Percentiles rank a stretch among this genome's conserved stretches.
These are phyloP conservation scores for Metschnikowia aberdeeniae DNA, from an alignment of 805 yeast species.

Conservation along the genomic window DNA sequence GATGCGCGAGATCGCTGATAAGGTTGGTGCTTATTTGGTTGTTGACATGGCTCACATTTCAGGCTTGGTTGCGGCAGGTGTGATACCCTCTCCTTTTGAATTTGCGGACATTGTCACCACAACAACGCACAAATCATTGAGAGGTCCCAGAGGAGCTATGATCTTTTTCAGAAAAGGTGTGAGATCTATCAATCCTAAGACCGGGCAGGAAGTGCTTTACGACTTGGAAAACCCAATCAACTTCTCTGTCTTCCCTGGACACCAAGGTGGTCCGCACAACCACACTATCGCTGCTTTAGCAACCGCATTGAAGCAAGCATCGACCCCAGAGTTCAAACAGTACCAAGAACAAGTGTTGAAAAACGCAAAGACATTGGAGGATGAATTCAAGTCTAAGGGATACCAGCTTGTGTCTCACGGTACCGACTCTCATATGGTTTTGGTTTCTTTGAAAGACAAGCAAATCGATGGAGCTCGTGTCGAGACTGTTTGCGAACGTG, in stretches of 20 bases:
- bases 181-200: conserved; percentile 73
- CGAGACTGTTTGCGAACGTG: conserved; percentile 89
- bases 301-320: conserved; percentile 92
- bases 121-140: conserved; percentile 95
- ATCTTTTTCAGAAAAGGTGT: conserved; percentile 97
- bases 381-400: conserved; percentile 64
- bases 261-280: conserved; percentile 99
- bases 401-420: conserved; percentile 89
- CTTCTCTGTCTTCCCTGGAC: conserved; percentile 99
- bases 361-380: conserved; percentile 83
- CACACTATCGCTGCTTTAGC: conserved; percentile 98
- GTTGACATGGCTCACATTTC: conserved; percentile 99
- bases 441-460: conserved; percentile 83
- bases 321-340: conserved; percentile 81
- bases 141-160: conserved; percentile 99
- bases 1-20: conserved; percentile 95
- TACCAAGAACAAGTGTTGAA: conserved; percentile 85
- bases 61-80: conserved; percentile 93
- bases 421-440: conserved; percentile 95
- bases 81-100: conserved; percentile 93
- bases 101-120: conserved; percentile 97
- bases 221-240: conserved; percentile 94
- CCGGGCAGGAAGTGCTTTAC: conserved; percentile 86
- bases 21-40: conserved; percentile 93
- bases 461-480: conserved; percentile 96